Evolutionary conservation across 306 rosid genomes (phyloP).

Genomic region (Quercus agrifolia): DNA sequence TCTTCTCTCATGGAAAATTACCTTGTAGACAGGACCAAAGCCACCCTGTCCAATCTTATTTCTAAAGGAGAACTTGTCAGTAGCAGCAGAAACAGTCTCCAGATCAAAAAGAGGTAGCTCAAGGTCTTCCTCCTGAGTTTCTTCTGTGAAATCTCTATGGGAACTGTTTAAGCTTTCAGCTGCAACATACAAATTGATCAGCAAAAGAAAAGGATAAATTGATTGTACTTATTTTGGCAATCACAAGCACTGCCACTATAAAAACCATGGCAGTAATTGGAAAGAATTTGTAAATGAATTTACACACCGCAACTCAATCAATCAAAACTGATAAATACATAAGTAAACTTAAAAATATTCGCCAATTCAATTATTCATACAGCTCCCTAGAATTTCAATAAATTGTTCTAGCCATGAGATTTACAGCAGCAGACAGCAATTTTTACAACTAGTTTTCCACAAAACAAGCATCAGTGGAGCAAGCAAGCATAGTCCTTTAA

Average conservation of each 20-base stretch:
- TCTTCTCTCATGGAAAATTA: slow-evolving; percentile 5
- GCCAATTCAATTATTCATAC: not conserved
- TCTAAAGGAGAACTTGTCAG: slow-evolving; percentile 25
- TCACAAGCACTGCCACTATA: not conserved
- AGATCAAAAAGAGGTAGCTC: slow-evolving; percentile 36
- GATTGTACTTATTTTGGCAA: not conserved
- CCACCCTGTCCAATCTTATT: slow-evolving; percentile 52
- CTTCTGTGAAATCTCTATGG: not conserved
- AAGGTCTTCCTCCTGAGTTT: slow-evolving; percentile 11
- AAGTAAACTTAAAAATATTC: not conserved
- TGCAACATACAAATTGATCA: not conserved
- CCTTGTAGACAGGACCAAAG: slow-evolving; percentile 51
- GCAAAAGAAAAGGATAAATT: not conserved
- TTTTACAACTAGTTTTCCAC: not conserved
- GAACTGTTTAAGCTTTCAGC: not conserved
- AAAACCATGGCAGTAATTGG: not conserved
- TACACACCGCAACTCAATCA: no score
- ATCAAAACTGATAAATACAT: no score
- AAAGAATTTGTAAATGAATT: no score
- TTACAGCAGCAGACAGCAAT: not conserved
- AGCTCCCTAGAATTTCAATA: not conserved
- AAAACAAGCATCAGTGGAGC: not conserved
- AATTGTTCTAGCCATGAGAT: not conserved
- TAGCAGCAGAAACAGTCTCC: slow-evolving; percentile 37
- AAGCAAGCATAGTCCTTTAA: not conserved